A percentile compares a stretch with the other conserved stretches of the same genome.
phyloP scores from a whole-genome alignment of 768 basidiomycete species.

The Tremella yokohamensis region DNA sequence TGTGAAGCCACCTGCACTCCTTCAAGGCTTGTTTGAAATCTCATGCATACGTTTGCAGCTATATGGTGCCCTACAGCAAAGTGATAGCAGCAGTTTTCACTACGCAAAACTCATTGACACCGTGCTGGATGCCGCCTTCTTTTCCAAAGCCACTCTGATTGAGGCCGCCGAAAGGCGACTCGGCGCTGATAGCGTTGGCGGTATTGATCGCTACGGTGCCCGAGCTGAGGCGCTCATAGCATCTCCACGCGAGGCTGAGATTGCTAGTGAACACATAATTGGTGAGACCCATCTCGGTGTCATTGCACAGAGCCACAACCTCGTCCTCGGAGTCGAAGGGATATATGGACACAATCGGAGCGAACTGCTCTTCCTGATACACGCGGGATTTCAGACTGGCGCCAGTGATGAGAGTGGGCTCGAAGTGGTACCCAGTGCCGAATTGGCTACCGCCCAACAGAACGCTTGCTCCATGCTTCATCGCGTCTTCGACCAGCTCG shows the following conservation, averaged over 20 bases:
- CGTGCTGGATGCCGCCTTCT: constrained; percentile 13
- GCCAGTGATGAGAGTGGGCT: constrained; percentile 15
- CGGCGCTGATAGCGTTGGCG: constrained; percentile 4
- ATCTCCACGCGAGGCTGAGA: not conserved
- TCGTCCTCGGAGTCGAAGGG: constrained; percentile 6
- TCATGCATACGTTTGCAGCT: not conserved
- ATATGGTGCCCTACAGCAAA: not conserved
- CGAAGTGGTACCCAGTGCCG: constrained; percentile 13
- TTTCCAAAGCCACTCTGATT: constrained; percentile 21
- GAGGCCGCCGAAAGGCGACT: constrained; percentile 17
- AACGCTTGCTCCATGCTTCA: constrained; percentile 10
- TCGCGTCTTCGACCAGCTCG: constrained; percentile 15
- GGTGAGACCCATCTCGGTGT: constrained; percentile 11
- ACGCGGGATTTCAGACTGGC: not conserved
- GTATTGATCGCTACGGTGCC: constrained; percentile 10
- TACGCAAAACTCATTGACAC: constrained; percentile 2
- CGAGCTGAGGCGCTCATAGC: not conserved
- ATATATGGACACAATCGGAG: constrained; percentile 4
- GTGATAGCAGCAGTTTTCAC: constrained; percentile 3
- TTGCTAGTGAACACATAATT: constrained; percentile 10
- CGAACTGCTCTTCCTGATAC: constrained; percentile 1
- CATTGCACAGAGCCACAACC: constrained; percentile 7
- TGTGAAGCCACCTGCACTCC: too few species aligned
- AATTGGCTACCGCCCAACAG: constrained; percentile 12
- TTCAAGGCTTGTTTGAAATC: too few species aligned